Conservation (phyloP, 345 rosid genomes). For the Capsella bursapastoris region DNA sequence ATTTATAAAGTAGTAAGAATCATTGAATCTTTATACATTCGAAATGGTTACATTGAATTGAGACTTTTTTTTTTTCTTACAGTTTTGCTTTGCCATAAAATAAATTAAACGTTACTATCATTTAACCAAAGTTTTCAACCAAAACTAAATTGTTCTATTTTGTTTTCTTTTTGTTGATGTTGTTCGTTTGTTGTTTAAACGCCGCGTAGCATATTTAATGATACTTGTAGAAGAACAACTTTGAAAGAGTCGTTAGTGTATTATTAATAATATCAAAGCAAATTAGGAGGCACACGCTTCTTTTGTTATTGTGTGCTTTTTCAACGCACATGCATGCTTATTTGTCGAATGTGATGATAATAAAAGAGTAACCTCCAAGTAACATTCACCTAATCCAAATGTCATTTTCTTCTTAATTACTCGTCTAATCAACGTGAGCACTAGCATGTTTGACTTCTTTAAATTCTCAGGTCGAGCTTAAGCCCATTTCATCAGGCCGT, state of each 20-base stretch:
- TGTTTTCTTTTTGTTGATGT: neutral
- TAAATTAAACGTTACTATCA: neutral
- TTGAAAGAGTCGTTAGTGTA: constrained; percentile 30
- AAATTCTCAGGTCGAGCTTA: neutral
- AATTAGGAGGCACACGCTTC: constrained; percentile 14
- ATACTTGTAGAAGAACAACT: neutral
- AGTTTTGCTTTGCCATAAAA: neutral
- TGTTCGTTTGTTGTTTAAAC: neutral
- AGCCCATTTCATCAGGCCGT: constrained; percentile 21
- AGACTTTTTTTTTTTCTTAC: neutral
- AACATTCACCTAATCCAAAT: neutral
- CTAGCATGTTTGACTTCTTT: neutral
- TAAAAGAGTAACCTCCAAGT: constrained; percentile 23
- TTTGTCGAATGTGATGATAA: neutral
- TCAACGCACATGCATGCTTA: constrained; percentile 14
- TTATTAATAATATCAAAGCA: neutral
- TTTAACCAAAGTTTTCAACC: neutral
- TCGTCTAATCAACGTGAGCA: neutral
- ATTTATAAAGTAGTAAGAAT: neutral
- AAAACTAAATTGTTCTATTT: neutral
- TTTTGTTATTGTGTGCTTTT: neutral
- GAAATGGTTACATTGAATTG: neutral
- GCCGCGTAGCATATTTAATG: neutral
- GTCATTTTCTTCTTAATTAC: neutral
- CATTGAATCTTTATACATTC: neutral